These are phyloP conservation scores for Mycosphaerella arachidis DNA, from an alignment of 2,329 filamentous ascomycete genomes.

Conservation along the genomic window DNA sequence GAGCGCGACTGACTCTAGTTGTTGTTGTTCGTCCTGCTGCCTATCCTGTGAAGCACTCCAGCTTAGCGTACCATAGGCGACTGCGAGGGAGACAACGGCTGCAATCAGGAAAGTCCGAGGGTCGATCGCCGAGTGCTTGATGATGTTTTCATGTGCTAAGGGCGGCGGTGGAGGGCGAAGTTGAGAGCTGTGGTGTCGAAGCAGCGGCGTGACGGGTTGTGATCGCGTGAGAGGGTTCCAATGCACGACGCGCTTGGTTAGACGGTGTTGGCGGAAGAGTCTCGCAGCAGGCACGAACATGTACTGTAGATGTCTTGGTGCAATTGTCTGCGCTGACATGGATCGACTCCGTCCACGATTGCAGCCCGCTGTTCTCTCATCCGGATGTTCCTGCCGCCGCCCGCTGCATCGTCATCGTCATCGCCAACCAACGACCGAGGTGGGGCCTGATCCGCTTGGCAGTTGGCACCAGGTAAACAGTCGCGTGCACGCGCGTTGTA, in stretches of 20 bases:
- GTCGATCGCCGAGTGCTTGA: slow-evolving; percentile 18
- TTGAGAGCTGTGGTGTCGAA: not conserved
- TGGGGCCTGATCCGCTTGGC: not conserved
- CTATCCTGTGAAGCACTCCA: slow-evolving; percentile 9
- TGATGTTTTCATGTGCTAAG: not conserved
- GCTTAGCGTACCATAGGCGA: slow-evolving; percentile 21
- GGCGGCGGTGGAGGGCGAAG: not conserved
- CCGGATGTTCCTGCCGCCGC: not conserved
- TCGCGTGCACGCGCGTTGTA: not conserved
- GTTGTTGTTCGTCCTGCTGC: slow-evolving; percentile 4
- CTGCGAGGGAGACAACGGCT: slow-evolving; percentile 16
- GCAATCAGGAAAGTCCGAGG: slow-evolving; percentile 24
- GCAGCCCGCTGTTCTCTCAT: not conserved
- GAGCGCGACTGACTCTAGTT: slow-evolving; percentile 8
- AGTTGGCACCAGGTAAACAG: not conserved
- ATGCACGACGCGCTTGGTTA: not conserved
- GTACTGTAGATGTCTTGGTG: not conserved
- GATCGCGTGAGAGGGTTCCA: slow-evolving; percentile 1
- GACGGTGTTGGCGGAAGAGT: slow-evolving; percentile 4
- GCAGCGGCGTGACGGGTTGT: not conserved
- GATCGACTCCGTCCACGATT: not conserved
- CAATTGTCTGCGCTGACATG: not conserved
- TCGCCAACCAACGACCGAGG: not conserved
- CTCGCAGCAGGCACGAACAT: slow-evolving; percentile 2
- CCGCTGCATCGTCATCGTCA: not conserved